Percentiles rank a stretch among this genome's conserved stretches.
Evolutionary conservation across 2,329 filamentous ascomycete species (phyloP).

Genomic region (Neonectria punicea): DNA sequence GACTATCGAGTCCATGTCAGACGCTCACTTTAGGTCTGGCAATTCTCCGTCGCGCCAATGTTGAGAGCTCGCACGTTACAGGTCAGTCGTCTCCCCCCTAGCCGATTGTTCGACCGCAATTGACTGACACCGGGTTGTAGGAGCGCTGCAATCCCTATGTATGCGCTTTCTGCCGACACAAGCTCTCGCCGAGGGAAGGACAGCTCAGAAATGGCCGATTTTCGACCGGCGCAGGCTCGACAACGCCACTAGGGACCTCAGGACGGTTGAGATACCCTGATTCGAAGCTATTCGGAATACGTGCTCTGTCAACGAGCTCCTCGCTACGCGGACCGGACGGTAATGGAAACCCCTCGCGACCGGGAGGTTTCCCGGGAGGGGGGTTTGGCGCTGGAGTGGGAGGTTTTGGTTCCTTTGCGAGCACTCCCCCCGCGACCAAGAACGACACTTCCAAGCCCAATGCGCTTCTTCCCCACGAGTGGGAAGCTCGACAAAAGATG

Average conservation of each 20-base stretch:
- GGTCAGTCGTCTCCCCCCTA: conserved; percentile 43
- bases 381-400: conserved; percentile 36
- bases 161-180: conserved; percentile 53
- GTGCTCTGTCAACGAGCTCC: conserved; percentile 45
- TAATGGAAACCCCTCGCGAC: conserved; percentile 29
- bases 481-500: conserved; percentile 48
- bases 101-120: not conserved
- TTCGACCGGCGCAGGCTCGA: conserved; percentile 25
- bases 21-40: conserved; percentile 30
- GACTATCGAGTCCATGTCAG: conserved; percentile 34
- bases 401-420: conserved; percentile 39
- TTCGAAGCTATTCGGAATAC: conserved; percentile 22
- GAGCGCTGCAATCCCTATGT: conserved; percentile 53
- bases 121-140: conserved; percentile 38
- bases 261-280: conserved; percentile 3
- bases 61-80: conserved; percentile 55
- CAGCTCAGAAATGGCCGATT: conserved; percentile 30
- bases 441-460: conserved; percentile 5
- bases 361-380: conserved; percentile 39
- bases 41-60: conserved; percentile 49
- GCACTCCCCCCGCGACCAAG: conserved; percentile 18
- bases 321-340: conserved; percentile 32
- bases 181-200: conserved; percentile 36
- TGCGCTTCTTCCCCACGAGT: conserved; percentile 52
- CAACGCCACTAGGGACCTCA: conserved; percentile 14